These are phyloP conservation scores for Hyaloscypha finlandica DNA, from an alignment of 495 filamentous ascomycete genomes.

Conservation along the genomic window DNA sequence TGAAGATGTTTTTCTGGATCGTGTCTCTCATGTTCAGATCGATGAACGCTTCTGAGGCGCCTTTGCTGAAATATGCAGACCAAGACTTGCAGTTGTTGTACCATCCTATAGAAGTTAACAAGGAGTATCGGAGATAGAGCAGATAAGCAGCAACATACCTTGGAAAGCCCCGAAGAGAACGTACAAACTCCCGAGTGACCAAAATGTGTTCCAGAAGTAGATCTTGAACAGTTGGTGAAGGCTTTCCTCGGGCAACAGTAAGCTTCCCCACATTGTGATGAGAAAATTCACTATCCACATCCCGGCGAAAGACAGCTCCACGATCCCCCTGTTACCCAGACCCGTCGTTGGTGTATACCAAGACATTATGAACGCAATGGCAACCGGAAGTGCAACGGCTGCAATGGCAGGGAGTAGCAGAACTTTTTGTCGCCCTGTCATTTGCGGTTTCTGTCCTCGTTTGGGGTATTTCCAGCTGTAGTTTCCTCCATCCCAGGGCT, in stretches of 20 bases:
- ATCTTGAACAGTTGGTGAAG: not conserved
- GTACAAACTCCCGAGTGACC: not conserved
- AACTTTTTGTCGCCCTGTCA: not conserved
- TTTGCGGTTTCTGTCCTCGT: not conserved
- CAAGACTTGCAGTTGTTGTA: not conserved
- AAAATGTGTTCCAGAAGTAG: not conserved
- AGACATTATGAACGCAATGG: not conserved
- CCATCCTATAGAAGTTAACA: not conserved
- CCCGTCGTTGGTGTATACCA: not conserved
- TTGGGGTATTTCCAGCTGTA: conserved; percentile 1
- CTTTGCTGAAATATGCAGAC: not conserved
- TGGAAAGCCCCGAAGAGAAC: conserved; percentile 2
- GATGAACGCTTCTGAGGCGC: not conserved
- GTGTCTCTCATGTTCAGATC: conserved; percentile 6
- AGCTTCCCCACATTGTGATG: not conserved
- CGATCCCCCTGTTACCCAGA: not conserved
- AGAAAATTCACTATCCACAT: conserved; percentile 2
- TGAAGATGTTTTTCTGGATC: not conserved
- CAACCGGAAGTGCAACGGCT: not conserved
- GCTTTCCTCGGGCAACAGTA: not conserved
- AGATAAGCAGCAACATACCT: not conserved
- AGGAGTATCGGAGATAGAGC: not conserved
- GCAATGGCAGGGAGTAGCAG: not conserved
- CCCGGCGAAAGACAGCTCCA: conserved; percentile 1
- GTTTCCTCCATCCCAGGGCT: conserved; percentile 2